A percentile compares a stretch with the other conserved stretches of the same genome.
Evolutionary conservation across 352 stramenopile species (phyloP).

Genomic region (Phytophthora fragariaefolia): DNA sequence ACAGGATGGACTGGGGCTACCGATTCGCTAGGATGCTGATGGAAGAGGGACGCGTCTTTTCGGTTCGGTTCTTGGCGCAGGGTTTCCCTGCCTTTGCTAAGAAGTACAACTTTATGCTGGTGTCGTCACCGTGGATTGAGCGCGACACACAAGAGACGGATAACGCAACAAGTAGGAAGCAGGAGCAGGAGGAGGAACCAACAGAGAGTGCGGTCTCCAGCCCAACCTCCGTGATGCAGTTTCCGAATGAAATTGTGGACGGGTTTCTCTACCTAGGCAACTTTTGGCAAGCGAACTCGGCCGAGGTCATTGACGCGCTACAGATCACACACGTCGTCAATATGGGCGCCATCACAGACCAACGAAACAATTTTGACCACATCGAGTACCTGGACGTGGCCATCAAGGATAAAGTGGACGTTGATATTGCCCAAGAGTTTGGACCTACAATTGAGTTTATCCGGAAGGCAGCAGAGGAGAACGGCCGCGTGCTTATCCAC

Average conservation of each 20-base stretch:
- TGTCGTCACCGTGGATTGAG: constrained; percentile 28
- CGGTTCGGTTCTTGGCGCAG: constrained; percentile 71
- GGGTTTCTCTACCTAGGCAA: constrained; percentile 79
- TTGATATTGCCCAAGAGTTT: constrained; percentile 67
- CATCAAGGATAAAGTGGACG: constrained; percentile 64
- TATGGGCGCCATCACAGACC: constrained; percentile 65
- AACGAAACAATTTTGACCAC: constrained; percentile 58
- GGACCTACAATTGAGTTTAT: constrained; percentile 63
- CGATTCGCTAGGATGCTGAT: constrained; percentile 69
- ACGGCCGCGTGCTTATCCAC: constrained; percentile 75
- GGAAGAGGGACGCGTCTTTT: constrained; percentile 71
- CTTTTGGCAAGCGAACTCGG: constrained; percentile 83
- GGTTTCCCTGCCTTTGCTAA: constrained; percentile 68
- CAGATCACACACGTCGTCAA: constrained; percentile 81
- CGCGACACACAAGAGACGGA: constrained; percentile 2
- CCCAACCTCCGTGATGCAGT: constrained; percentile 41
- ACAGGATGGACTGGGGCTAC: constrained; percentile 75
- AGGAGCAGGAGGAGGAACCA: constrained; percentile 10
- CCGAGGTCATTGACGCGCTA: constrained; percentile 54
- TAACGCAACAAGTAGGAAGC: background rate
- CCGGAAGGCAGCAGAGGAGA: constrained; percentile 36
- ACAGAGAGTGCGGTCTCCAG: constrained; percentile 10
- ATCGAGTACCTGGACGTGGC: constrained; percentile 74
- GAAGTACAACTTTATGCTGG: constrained; percentile 78
- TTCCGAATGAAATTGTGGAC: constrained; percentile 82